phyloP scores from a whole-genome alignment of 352 stramenopile genomes.

The Pythium periplocum region DNA sequence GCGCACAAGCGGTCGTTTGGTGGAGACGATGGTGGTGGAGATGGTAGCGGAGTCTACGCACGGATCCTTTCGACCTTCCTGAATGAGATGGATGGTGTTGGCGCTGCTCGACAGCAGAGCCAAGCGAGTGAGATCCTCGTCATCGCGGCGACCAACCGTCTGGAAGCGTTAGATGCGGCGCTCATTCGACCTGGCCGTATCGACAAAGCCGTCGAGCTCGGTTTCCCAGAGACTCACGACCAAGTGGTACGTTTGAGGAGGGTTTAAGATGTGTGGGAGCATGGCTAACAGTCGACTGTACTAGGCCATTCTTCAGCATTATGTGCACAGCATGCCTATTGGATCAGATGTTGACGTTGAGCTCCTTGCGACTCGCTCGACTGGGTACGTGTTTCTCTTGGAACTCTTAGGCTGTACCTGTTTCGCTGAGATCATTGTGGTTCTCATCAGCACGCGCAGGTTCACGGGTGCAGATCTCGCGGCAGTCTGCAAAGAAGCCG shows the following conservation, averaged over 20 bases:
- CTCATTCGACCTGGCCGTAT: constrained; percentile 76
- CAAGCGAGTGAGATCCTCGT: constrained; percentile 48
- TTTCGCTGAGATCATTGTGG: background rate
- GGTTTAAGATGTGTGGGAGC: background rate
- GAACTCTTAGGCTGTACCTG: too few relatives aligned
- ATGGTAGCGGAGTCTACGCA: constrained; percentile 57
- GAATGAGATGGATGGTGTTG: constrained; percentile 84
- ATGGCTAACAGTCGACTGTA: constrained; percentile 2
- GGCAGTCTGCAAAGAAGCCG: constrained; percentile 76
- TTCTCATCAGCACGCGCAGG: constrained; percentile 15
- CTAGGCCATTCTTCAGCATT: constrained; percentile 61
- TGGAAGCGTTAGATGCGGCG: constrained; percentile 61
- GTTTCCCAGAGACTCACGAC: constrained; percentile 42
- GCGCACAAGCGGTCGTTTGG: constrained; percentile 68
- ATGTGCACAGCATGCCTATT: constrained; percentile 69
- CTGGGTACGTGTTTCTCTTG: constrained; percentile 21
- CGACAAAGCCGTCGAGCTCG: constrained; percentile 65
- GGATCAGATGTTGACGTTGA: constrained; percentile 45
- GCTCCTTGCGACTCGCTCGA: constrained; percentile 29
- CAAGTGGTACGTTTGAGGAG: constrained; percentile 17
- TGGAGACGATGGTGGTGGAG: constrained; percentile 22
- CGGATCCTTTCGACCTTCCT: constrained; percentile 80
- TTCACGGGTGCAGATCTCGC: constrained; percentile 66
- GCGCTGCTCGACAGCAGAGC: constrained; percentile 18
- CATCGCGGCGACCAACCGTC: constrained; percentile 68